These are phyloP conservation scores for Micractinium sp. DNA, from an alignment of 139 green algal species.

Conservation along the genomic window DNA sequence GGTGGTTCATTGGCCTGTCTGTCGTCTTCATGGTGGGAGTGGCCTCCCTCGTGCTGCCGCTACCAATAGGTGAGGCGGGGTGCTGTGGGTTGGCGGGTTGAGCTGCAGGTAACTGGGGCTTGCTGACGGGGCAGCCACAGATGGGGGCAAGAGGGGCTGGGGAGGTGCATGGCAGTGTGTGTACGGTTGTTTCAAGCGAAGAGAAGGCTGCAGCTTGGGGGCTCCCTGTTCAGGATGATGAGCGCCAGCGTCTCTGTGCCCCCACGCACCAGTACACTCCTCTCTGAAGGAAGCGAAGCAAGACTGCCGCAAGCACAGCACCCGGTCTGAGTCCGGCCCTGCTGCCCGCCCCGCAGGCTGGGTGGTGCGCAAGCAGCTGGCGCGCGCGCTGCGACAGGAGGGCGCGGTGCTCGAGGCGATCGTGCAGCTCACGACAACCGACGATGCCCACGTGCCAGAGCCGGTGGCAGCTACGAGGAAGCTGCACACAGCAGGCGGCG, in stretches of 20 bases:
- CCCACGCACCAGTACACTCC: too few relatives aligned
- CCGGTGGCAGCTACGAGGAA: background rate
- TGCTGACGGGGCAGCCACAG: too few relatives aligned
- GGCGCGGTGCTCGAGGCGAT: conserved; percentile 12
- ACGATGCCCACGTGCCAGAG: background rate
- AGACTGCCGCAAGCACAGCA: too few relatives aligned
- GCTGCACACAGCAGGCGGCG: background rate
- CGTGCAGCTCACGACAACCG: background rate
- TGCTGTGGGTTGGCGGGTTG: too few relatives aligned
- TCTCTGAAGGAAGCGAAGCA: too few relatives aligned
- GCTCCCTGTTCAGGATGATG: too few relatives aligned
- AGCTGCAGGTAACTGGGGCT: too few relatives aligned
- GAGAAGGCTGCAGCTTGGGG: too few relatives aligned
- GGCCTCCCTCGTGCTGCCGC: conserved; percentile 4
- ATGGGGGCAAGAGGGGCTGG: too few relatives aligned
- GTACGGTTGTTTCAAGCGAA: too few relatives aligned
- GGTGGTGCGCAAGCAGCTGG: conserved; percentile 30
- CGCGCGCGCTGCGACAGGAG: conserved; percentile 13
- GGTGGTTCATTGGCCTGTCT: conserved; percentile 18
- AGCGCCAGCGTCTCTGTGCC: too few relatives aligned
- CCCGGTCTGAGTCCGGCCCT: background rate
- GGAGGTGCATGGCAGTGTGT: background rate
- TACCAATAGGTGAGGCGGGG: background rate
- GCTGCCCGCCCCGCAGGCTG: background rate
- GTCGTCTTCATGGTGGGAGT: background rate